A percentile compares a stretch with the other conserved stretches of the same genome.
These are phyloP conservation scores for Argentina anserina DNA, from an alignment of 306 rosid genomes.

Conservation along the genomic window DNA sequence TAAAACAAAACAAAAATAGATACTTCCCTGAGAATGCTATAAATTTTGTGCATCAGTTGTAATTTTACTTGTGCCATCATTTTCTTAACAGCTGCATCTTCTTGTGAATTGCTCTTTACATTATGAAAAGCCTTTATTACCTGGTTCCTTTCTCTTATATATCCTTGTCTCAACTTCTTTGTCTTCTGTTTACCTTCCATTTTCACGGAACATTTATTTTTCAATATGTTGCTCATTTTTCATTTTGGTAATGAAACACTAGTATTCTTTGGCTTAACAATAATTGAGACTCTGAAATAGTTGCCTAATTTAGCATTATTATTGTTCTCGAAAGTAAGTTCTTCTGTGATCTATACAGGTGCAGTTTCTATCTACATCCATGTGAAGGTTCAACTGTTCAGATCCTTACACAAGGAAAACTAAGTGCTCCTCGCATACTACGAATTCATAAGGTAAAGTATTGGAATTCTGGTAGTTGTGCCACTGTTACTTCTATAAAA, in stretches of 20 bases:
- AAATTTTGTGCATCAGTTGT: conserved; percentile 1
- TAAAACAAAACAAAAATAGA: no score
- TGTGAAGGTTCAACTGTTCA: conserved; percentile 87
- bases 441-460: conserved; percentile 84
- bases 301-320: not conserved
- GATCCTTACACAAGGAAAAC: conserved; percentile 93
- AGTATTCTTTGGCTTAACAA: conserved; percentile 7
- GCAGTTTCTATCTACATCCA: conserved; percentile 95
- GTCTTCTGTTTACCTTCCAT: conserved; percentile 2
- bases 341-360: conserved; percentile 45
- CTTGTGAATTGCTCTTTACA: not conserved
- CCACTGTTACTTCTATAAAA: not conserved
- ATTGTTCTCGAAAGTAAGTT: not conserved
- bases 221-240: not conserved
- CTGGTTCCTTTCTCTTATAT: not conserved
- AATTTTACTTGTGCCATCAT: not conserved
- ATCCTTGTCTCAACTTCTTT: not conserved
- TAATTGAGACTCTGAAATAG: not conserved
- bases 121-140: not conserved
- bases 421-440: conserved; percentile 96
- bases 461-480: conserved; percentile 20
- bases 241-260: not conserved
- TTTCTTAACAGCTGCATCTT: not conserved
- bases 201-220: not conserved
- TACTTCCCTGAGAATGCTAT: not conserved